A percentile compares a stretch with the other conserved stretches of the same genome.
These are phyloP conservation scores for Xylaria cubensis DNA, from an alignment of 495 filamentous ascomycete species.

Conservation along the genomic window DNA sequence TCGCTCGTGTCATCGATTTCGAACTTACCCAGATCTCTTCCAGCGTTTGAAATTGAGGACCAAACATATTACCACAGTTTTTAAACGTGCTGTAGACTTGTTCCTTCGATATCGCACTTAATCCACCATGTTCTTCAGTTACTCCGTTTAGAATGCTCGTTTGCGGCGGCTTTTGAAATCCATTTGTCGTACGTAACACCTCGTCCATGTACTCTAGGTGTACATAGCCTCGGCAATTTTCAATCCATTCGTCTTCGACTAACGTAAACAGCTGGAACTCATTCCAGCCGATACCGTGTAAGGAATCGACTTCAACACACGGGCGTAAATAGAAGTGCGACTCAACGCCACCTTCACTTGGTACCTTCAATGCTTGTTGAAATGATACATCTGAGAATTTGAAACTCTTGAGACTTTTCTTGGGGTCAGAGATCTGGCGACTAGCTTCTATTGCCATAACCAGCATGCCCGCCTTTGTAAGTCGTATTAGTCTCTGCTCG, in stretches of 20 bases:
- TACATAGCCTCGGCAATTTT: conserved; percentile 17
- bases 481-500: not conserved
- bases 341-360: conserved; percentile 42
- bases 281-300: conserved; percentile 14
- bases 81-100: conserved; percentile 30
- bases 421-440: conserved; percentile 40
- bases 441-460: conserved; percentile 57
- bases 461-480: conserved; percentile 47
- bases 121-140: not conserved
- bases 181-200: not conserved
- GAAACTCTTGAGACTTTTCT: conserved; percentile 23
- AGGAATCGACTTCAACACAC: not conserved
- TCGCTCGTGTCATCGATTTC: not conserved
- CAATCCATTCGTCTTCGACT: conserved; percentile 22
- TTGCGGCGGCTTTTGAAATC: not conserved
- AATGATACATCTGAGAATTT: conserved; percentile 35
- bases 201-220: conserved; percentile 13
- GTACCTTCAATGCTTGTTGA: conserved; percentile 43
- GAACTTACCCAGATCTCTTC: conserved; percentile 15
- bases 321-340: conserved; percentile 41
- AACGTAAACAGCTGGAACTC: conserved; percentile 28
- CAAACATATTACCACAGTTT: conserved; percentile 35
- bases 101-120: conserved; percentile 15
- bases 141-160: not conserved
- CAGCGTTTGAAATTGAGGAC: conserved; percentile 33